Percentiles rank a stretch among this genome's conserved stretches.
Conservation (phyloP, 768 basidiomycete species). For the Termitomyces sp. region DNA sequence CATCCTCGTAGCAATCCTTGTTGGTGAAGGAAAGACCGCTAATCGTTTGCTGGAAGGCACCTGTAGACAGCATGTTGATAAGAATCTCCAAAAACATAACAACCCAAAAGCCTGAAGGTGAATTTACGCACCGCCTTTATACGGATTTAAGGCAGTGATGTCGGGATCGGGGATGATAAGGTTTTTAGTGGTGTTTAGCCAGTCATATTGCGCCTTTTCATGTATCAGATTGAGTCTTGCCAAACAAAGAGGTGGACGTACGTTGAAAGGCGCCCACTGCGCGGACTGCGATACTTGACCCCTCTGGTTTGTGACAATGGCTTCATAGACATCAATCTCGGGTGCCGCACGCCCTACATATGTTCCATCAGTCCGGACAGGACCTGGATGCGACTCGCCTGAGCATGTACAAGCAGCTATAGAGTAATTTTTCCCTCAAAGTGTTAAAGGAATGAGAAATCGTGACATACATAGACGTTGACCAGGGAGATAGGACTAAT, state of each 20-base stretch:
- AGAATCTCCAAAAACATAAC: not conserved
- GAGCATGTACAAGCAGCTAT: constrained; percentile 36
- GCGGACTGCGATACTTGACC: constrained; percentile 46
- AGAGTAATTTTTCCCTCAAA: not conserved
- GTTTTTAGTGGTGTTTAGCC: constrained; percentile 47
- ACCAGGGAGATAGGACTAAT: constrained; percentile 66
- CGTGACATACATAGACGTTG: constrained; percentile 30
- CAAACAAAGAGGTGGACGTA: constrained; percentile 29
- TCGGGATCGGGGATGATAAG: constrained; percentile 42
- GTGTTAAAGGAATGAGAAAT: not conserved
- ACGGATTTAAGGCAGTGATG: constrained; percentile 46
- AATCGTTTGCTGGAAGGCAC: constrained; percentile 67
- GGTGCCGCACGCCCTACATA: constrained; percentile 64
- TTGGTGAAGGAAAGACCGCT: constrained; percentile 61
- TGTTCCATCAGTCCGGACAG: constrained; percentile 38
- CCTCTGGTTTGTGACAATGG: constrained; percentile 25
- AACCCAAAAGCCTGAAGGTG: constrained; percentile 30
- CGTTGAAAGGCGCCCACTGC: constrained; percentile 61
- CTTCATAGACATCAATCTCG: constrained; percentile 70
- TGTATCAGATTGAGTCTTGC: constrained; percentile 13
- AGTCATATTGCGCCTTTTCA: constrained; percentile 53
- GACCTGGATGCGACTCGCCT: constrained; percentile 39
- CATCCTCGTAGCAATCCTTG: constrained; percentile 56
- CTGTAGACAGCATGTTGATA: constrained; percentile 10
- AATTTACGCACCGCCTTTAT: constrained; percentile 52